phyloP scores from a whole-genome alignment of 2,329 filamentous ascomycete species.

The Penicillium sp. region DNA sequence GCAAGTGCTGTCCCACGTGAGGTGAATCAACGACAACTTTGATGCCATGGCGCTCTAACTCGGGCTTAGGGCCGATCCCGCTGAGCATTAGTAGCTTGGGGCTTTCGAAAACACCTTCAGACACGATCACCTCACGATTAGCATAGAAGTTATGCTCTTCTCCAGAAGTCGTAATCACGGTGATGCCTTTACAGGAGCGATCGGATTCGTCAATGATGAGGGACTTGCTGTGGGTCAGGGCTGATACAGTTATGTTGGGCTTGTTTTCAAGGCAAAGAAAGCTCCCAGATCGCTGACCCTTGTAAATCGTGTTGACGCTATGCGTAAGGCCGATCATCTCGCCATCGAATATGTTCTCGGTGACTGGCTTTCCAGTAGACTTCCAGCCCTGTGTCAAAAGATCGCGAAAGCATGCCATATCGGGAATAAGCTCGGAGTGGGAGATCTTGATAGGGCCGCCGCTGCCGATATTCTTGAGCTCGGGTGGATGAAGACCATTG shows the following conservation, averaged over 20 bases:
- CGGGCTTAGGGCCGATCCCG: constrained; percentile 46
- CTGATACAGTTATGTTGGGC: constrained; percentile 57
- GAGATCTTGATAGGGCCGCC: constrained; percentile 57
- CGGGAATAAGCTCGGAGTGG: constrained; percentile 57
- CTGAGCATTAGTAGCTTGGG: constrained; percentile 55
- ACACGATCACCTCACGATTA: constrained; percentile 50
- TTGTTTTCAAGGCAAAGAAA: constrained; percentile 56
- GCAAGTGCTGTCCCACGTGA: constrained; percentile 34
- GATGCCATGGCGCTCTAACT: constrained; percentile 39
- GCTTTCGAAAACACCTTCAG: constrained; percentile 54
- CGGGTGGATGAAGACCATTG: constrained; percentile 46
- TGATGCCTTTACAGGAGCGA: constrained; percentile 49
- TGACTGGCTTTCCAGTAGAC: constrained; percentile 53
- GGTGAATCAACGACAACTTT: constrained; percentile 33
- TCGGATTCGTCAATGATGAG: constrained; percentile 53
- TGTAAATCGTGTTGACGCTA: constrained; percentile 59
- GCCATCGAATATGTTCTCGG: constrained; percentile 59
- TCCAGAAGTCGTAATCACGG: constrained; percentile 45
- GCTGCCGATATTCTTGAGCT: constrained; percentile 54
- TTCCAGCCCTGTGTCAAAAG: constrained; percentile 54
- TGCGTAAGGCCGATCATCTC: constrained; percentile 56
- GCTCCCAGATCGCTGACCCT: constrained; percentile 56
- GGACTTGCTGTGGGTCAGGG: constrained; percentile 52
- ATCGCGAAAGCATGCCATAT: constrained; percentile 52
- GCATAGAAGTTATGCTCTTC: constrained; percentile 51